Evolutionary conservation across 1,284 basidiomycete species (phyloP).

Genomic region (Apiotrichum domesticum): DNA sequence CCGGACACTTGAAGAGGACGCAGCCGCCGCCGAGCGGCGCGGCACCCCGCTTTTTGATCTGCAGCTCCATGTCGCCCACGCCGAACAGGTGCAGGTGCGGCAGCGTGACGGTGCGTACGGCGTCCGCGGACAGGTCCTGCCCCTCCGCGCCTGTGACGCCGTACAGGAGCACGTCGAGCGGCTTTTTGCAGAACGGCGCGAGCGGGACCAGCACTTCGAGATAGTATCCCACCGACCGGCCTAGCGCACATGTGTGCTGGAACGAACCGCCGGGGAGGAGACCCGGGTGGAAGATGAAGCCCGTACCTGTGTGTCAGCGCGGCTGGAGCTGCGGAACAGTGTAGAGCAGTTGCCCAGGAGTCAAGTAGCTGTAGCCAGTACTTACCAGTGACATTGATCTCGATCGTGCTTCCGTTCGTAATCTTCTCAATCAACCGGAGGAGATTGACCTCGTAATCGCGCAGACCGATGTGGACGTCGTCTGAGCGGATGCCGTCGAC

Average conservation of each 20-base stretch:
- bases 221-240: conserved; percentile 87
- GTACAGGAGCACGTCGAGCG: conserved; percentile 69
- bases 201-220: conserved; percentile 84
- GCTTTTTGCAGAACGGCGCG: conserved; percentile 88
- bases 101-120: conserved; percentile 84
- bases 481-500: conserved; percentile 86
- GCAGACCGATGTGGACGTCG: conserved; percentile 87
- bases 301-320: conserved; percentile 60
- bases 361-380: not conserved
- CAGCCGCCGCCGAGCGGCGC: conserved; percentile 88
- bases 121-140: conserved; percentile 79
- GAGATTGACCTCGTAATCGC: conserved; percentile 93
- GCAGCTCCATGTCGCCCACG: conserved; percentile 74
- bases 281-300: conserved; percentile 84
- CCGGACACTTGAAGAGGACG: conserved; percentile 85
- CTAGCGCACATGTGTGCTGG: conserved; percentile 79
- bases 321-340: not conserved
- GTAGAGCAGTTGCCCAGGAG: not conserved
- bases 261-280: conserved; percentile 78
- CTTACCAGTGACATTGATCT: conserved; percentile 90
- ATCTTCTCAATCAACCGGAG: conserved; percentile 82
- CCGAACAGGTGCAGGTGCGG: conserved; percentile 88
- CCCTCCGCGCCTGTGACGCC: conserved; percentile 85
- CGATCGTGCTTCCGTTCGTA: conserved; percentile 91
- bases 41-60: conserved; percentile 93